phyloP scores from a whole-genome alignment of 2,329 filamentous ascomycete species.

The Mycosphaerelloides madeirae region DNA sequence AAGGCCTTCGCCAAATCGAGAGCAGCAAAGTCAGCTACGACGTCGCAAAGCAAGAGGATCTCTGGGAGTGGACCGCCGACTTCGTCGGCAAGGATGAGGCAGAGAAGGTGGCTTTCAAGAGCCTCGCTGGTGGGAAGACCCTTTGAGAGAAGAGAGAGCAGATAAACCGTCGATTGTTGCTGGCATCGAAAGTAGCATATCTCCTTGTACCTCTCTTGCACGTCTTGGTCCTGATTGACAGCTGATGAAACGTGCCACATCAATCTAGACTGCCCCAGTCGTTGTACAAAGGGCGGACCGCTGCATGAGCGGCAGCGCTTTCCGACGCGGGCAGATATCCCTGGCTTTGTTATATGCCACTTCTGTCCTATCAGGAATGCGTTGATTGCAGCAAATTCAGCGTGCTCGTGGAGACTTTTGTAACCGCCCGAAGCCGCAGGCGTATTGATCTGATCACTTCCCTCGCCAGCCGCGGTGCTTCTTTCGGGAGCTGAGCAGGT shows the following conservation, averaged over 20 bases:
- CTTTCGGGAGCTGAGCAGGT: background rate
- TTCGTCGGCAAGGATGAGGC: background rate
- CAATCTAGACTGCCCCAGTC: background rate
- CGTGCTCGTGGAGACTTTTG: slow-evolving; percentile 10
- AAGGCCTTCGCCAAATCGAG: slow-evolving; percentile 38
- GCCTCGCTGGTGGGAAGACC: too few species aligned
- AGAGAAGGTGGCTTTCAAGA: background rate
- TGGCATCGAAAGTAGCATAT: too few species aligned
- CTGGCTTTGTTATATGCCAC: slow-evolving; percentile 4
- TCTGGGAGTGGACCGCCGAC: slow-evolving; percentile 2
- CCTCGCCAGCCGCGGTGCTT: slow-evolving; percentile 1
- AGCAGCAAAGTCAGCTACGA: slow-evolving; percentile 44
- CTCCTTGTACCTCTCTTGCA: too few species aligned
- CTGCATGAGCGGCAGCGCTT: slow-evolving; percentile 2
- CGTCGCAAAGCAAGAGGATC: slow-evolving; percentile 45
- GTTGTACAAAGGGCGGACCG: slow-evolving; percentile 1
- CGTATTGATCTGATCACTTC: background rate
- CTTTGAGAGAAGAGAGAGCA: too few species aligned
- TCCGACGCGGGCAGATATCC: background rate
- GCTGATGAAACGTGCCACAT: background rate
- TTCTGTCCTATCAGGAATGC: slow-evolving; percentile 7
- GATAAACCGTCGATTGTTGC: too few species aligned
- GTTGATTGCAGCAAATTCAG: slow-evolving; percentile 4
- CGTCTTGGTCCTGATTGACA: too few species aligned
- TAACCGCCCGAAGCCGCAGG: background rate